A percentile compares a stretch with the other conserved stretches of the same genome.
Evolutionary conservation across 768 basidiomycete species (phyloP).

Genomic region (Russula sp.): DNA sequence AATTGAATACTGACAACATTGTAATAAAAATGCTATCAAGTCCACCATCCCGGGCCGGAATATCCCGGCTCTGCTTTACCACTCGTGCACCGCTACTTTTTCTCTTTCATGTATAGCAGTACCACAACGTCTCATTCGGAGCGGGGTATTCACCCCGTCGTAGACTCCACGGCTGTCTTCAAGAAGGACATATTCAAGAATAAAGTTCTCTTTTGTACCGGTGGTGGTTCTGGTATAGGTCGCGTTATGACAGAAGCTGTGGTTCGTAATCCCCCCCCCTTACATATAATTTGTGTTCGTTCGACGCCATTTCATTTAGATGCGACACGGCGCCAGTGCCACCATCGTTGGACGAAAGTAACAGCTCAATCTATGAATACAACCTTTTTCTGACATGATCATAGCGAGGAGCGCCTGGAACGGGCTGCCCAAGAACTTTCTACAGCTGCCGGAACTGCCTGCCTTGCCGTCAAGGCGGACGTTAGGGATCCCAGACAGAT

Average conservation of each 20-base stretch:
- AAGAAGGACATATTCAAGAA: conserved; percentile 77
- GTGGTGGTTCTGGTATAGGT: conserved; percentile 91
- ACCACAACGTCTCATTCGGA: conserved; percentile 35
- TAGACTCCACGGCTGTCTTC: conserved; percentile 59
- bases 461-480: conserved; percentile 71
- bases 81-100: too few species aligned
- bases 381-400: background rate
- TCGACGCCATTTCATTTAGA: conserved; percentile 34
- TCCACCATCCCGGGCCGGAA: too few species aligned
- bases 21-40: too few species aligned
- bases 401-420: conserved; percentile 63
- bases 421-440: conserved; percentile 66
- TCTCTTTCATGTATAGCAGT: too few species aligned
- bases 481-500: conserved; percentile 73
- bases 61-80: too few species aligned
- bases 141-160: conserved; percentile 37
- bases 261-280: conserved; percentile 36
- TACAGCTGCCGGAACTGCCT: conserved; percentile 57
- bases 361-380: conserved; percentile 26
- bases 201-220: conserved; percentile 87
- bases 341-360: conserved; percentile 85
- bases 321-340: conserved; percentile 76
- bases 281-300: background rate
- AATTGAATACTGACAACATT: too few species aligned
- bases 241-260: conserved; percentile 78